Percentiles rank a stretch among this genome's conserved stretches.
These are phyloP conservation scores for Aspergillus thermomutatus DNA, from an alignment of 2,329 filamentous ascomycete genomes.

Conservation along the genomic window DNA sequence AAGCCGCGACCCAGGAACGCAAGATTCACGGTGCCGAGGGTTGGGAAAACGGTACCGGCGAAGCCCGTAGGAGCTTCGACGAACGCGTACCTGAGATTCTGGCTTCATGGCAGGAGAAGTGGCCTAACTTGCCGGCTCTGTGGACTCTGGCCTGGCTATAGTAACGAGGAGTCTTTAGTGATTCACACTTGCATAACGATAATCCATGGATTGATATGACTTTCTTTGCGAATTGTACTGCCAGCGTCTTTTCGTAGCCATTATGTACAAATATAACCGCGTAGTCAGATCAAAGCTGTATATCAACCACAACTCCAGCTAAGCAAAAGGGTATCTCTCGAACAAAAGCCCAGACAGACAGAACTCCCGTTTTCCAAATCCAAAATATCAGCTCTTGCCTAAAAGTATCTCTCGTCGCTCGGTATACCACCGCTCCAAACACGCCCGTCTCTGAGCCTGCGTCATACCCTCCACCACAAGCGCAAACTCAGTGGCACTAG, in stretches of 20 bases:
- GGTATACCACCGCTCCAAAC: slow-evolving; percentile 76
- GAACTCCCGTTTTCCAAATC: neutral
- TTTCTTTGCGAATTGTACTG: neutral
- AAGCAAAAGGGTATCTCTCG: neutral
- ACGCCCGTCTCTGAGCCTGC: slow-evolving; percentile 73
- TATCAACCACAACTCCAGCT: neutral
- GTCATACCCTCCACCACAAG: slow-evolving; percentile 88
- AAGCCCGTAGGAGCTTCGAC: slow-evolving; percentile 75
- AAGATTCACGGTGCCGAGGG: slow-evolving; percentile 59
- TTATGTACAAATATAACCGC: neutral
- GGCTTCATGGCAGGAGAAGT: slow-evolving; percentile 89
- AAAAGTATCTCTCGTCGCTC: slow-evolving; percentile 54
- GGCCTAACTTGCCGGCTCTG: slow-evolving; percentile 83
- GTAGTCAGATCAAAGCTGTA: neutral
- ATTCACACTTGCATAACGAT: neutral
- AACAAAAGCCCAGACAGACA: neutral
- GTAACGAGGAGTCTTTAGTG: slow-evolving; percentile 17
- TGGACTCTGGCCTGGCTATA: slow-evolving; percentile 97
- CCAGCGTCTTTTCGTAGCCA: neutral
- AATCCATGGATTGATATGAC: neutral
- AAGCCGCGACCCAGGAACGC: slow-evolving; percentile 73
- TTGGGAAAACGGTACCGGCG: slow-evolving; percentile 67
- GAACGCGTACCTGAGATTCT: slow-evolving; percentile 90
- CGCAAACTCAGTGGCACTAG: slow-evolving; percentile 77
- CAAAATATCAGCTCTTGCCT: neutral